These are phyloP conservation scores for Monosporozyma aerobia DNA, from an alignment of 805 yeast species.

Conservation along the genomic window DNA sequence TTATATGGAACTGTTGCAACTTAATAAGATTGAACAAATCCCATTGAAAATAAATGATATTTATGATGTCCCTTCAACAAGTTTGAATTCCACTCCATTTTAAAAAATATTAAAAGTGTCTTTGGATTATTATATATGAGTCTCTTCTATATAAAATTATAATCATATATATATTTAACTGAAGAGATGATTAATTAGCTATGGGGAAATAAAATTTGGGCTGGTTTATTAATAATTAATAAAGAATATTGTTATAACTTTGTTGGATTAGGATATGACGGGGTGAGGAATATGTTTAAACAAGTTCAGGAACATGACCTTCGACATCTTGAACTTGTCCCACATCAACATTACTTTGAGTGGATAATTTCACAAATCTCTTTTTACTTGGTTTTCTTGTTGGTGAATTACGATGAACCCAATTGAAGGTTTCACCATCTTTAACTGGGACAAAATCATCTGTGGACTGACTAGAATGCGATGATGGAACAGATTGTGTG, in stretches of 20 bases:
- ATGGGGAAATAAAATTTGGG: neutral
- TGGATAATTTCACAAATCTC: constrained; percentile 30
- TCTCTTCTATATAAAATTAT: neutral
- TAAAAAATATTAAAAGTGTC: neutral
- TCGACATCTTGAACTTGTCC: constrained; percentile 26
- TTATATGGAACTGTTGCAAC: constrained; percentile 22
- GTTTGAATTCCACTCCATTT: constrained; percentile 2
- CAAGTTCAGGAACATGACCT: constrained; percentile 26
- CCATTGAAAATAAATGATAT: neutral
- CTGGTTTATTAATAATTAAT: neutral
- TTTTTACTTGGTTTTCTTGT: constrained; percentile 29
- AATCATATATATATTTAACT: too few relatives aligned
- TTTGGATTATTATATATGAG: neutral
- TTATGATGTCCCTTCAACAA: neutral
- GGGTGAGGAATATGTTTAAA: constrained; percentile 6
- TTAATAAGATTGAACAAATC: neutral
- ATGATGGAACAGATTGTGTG: constrained; percentile 1
- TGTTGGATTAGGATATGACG: constrained; percentile 4
- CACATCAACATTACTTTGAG: constrained; percentile 29
- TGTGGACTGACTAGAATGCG: constrained; percentile 10
- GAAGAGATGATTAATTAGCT: neutral
- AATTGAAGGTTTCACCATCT: constrained; percentile 24
- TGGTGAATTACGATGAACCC: constrained; percentile 24
- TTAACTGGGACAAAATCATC: constrained; percentile 29
- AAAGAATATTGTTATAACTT: constrained; percentile 2